A percentile compares a stretch with the other conserved stretches of the same genome.
These are phyloP conservation scores for Coemansia sp. DNA, from an alignment of 192 early-diverging fungal genomes.

Conservation along the genomic window DNA sequence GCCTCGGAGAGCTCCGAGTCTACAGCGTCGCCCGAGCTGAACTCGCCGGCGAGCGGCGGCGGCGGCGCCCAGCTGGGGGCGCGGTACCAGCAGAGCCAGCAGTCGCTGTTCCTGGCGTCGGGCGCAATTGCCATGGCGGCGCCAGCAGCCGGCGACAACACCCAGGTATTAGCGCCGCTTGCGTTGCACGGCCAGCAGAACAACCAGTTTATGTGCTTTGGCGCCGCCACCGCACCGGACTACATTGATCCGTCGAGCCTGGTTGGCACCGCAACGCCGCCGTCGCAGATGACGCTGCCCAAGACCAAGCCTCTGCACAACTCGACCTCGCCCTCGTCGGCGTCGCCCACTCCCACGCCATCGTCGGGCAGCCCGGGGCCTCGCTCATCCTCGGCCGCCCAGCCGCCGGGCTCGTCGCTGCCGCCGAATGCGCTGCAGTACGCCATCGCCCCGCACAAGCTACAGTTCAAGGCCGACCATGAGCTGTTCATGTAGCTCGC, in stretches of 20 bases:
- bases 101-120: neutral
- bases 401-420: neutral
- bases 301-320: constrained; percentile 13
- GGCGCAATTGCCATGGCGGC: neutral
- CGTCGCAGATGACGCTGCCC: constrained; percentile 18
- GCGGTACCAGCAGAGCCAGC: neutral
- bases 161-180: neutral
- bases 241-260: constrained; percentile 26
- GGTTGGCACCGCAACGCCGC: constrained; percentile 12
- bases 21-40: constrained; percentile 39
- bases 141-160: neutral
- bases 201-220: constrained; percentile 10
- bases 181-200: neutral
- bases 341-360: constrained; percentile 41
- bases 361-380: constrained; percentile 18
- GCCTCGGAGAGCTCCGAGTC: constrained; percentile 37
- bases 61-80: neutral
- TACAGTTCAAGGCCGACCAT: constrained; percentile 40
- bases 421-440: constrained; percentile 22
- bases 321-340: constrained; percentile 17
- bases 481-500: constrained; percentile 43
- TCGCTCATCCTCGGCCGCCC: constrained; percentile 2
- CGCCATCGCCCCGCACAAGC: constrained; percentile 35
- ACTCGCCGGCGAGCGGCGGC: constrained; percentile 11
- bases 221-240: constrained; percentile 10